Percentiles rank a stretch among this genome's conserved stretches.
Evolutionary conservation across 257 asterid genomes (phyloP).

Genomic region (Capsicum pubescens): DNA sequence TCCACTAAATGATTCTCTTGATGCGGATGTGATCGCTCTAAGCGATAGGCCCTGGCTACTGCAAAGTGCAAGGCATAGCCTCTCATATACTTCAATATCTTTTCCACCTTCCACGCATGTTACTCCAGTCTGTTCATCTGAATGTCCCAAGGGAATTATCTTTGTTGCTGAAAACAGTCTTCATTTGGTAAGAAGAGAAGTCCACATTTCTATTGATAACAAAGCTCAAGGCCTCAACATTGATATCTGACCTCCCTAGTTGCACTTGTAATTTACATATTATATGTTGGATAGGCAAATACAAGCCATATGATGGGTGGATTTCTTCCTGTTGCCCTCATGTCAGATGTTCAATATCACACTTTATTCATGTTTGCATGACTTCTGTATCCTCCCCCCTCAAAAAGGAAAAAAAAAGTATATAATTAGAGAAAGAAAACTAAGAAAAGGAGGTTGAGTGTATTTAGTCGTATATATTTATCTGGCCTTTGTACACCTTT

Average conservation of each 20-base stretch:
- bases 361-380: background rate
- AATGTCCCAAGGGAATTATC: slow-evolving; percentile 88
- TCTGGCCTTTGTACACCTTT: slow-evolving; percentile 13
- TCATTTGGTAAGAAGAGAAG: slow-evolving; percentile 66
- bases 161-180: slow-evolving; percentile 97
- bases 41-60: slow-evolving; percentile 99
- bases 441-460: background rate
- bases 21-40: slow-evolving; percentile 89
- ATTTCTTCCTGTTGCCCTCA: background rate
- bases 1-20: slow-evolving; percentile 78
- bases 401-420: background rate
- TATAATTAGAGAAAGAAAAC: background rate
- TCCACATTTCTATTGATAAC: background rate
- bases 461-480: background rate
- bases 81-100: slow-evolving; percentile 89
- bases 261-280: slow-evolving; percentile 16
- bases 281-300: slow-evolving; percentile 20
- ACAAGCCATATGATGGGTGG: background rate
- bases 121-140: slow-evolving; percentile 87
- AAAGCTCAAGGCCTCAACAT: slow-evolving; percentile 4
- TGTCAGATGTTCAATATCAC: background rate
- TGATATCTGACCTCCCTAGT: slow-evolving; percentile 1
- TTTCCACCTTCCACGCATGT: slow-evolving; percentile 96
- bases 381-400: background rate
- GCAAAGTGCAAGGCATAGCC: slow-evolving; percentile 96